phyloP scores from a whole-genome alignment of 768 basidiomycete species.

The Boletellus ananiceps region DNA sequence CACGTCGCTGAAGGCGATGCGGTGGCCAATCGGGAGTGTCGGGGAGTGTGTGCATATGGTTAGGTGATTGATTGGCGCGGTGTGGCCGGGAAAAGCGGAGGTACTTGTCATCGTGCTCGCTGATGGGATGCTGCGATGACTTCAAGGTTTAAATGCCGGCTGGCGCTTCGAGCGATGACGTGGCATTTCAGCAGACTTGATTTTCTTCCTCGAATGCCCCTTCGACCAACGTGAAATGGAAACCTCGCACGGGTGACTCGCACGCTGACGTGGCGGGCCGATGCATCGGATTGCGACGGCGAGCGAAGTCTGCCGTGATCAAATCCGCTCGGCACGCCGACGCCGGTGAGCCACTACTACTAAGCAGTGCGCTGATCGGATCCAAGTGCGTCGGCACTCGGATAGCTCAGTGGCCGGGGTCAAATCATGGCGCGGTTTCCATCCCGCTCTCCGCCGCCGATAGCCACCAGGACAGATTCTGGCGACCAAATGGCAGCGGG shows the following conservation, averaged over 20 bases:
- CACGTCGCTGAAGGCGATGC: conserved; percentile 7
- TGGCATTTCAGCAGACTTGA: too few species aligned
- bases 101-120: background rate
- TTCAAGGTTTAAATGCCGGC: conserved; percentile 1
- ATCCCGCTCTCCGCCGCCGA: too few species aligned
- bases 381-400: background rate
- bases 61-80: background rate
- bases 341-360: background rate
- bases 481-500: too few species aligned
- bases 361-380: conserved; percentile 1
- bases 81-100: background rate
- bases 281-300: background rate
- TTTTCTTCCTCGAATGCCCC: too few species aligned
- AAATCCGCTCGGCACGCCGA: background rate
- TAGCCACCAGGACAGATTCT: too few species aligned
- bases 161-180: too few species aligned
- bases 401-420: background rate
- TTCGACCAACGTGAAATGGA: too few species aligned
- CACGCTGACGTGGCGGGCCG: background rate
- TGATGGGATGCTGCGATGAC: too few species aligned
- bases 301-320: background rate
- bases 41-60: too few species aligned
- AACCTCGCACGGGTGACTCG: background rate
- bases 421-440: too few species aligned
- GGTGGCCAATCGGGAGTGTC: background rate